A percentile compares a stretch with the other conserved stretches of the same genome.
Conservation (phyloP, 805 yeast genomes). For the Wickerhamomyces ciferrii region DNA sequence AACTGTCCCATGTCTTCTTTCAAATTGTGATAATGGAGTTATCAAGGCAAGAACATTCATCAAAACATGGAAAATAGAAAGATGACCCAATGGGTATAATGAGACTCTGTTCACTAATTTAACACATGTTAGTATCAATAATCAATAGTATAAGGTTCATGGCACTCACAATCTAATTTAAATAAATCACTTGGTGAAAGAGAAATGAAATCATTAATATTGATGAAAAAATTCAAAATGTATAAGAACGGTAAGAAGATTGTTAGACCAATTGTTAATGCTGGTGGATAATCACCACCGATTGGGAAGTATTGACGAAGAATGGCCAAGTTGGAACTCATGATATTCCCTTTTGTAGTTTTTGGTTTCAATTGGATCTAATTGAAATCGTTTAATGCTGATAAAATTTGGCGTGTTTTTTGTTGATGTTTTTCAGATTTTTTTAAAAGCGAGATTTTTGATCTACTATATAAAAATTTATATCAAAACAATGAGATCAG, state of each 20-base stretch:
- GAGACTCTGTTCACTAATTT: slow-evolving; percentile 32
- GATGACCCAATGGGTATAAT: slow-evolving; percentile 69
- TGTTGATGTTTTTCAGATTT: too few species aligned
- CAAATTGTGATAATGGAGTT: slow-evolving; percentile 61
- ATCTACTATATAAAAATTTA: too few species aligned
- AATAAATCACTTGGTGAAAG: slow-evolving; percentile 54
- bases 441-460: too few species aligned
- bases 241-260: slow-evolving; percentile 47
- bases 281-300: slow-evolving; percentile 40
- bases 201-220: slow-evolving; percentile 33
- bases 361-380: neutral
- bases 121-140: neutral
- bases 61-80: slow-evolving; percentile 52
- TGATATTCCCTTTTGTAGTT: neutral
- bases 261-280: slow-evolving; percentile 56
- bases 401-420: neutral
- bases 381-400: too few species aligned
- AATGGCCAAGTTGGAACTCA: neutral
- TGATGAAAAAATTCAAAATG: slow-evolving; percentile 25
- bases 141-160: neutral
- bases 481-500: too few species aligned
- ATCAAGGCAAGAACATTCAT: slow-evolving; percentile 53
- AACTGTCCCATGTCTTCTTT: slow-evolving; percentile 73
- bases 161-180: slow-evolving; percentile 30
- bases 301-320: slow-evolving; percentile 6